Evolutionary conservation across 1,139 yeast species (phyloP).

Genomic region (Debaryomyces psychrophilus): DNA sequence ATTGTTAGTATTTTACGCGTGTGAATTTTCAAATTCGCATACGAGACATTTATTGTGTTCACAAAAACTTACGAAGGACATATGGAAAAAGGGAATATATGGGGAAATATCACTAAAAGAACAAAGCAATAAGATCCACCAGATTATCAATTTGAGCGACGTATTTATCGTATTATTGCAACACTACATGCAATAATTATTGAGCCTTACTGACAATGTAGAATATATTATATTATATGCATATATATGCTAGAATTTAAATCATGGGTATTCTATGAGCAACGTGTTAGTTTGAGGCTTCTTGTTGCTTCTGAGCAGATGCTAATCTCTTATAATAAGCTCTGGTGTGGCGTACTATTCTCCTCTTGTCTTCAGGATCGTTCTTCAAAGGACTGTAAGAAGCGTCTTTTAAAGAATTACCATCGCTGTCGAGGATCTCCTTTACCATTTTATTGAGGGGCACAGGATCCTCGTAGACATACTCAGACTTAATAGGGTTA

Average conservation of each 20-base stretch:
- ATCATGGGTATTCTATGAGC: not conserved
- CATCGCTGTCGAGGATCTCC: constrained; percentile 27
- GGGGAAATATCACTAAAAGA: not conserved
- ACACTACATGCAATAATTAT: not conserved
- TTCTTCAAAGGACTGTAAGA: constrained; percentile 26
- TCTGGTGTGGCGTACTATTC: constrained; percentile 42
- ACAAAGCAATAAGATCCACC: not conserved
- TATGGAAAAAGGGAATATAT: not conserved
- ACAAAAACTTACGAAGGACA: constrained; percentile 1
- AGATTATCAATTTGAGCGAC: not conserved
- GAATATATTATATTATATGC: not conserved
- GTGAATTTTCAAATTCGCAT: constrained; percentile 4
- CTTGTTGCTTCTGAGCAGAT: constrained; percentile 14
- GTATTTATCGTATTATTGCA: not conserved
- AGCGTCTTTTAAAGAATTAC: constrained; percentile 13
- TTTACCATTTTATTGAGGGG: constrained; percentile 36
- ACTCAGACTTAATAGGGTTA: not conserved
- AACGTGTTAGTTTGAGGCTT: constrained; percentile 3
- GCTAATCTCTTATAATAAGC: constrained; percentile 39
- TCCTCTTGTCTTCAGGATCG: constrained; percentile 36
- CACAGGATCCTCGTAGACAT: constrained; percentile 5
- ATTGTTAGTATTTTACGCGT: constrained; percentile 2
- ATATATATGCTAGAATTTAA: constrained; percentile 2
- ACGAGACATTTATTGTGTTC: not conserved
- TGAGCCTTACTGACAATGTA: not conserved